Base-by-base conservation (phyloP, 495 filamentous ascomycete species). In the Penicillium coprophilum region DNA sequence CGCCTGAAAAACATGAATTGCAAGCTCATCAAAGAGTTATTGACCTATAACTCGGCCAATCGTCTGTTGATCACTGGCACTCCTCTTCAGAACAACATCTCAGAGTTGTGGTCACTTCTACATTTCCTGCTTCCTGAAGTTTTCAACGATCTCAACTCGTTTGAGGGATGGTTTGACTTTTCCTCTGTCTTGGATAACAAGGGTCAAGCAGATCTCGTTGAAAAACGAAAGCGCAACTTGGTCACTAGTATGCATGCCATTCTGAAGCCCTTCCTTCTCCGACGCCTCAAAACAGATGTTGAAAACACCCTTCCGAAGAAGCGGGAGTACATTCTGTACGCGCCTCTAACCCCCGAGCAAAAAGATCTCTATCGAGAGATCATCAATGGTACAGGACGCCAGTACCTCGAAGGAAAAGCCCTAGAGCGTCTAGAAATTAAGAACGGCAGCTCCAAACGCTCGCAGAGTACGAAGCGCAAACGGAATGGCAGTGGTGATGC, bases 1-100 rank as follows among this genome's bases (percentile, higher is more conserved):
- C 89, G 94, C 6, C 83, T 98, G 77, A 98, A 98, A 77, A 98
- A 98, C 57, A 88, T 96, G 65, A 89, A 98, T 61, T 94, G 92
- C 50, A 88, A 89, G 60, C 82, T 98, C 5, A 94, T 97, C 61
- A 84, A 87, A 44, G 91, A 95, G 55, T 74, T 98, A 0, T 86
- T 92, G 59, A 85, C 86, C 0, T 97, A 97, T 65, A 85, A 85
- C 21, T 96, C 93, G 0, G 89, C 91, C 3, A 96, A 93, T 54
- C 81, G 94, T 45, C 82, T 97, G 0, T 83, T 98, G 2, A 93
- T 98, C 53, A 97, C 94, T 0, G 94, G 94, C 6, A 98, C 94
- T 0, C 94, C 94, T 0, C 72, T 98, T 3, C 94, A 98, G 63
- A 98, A 98, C 62, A 98, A 97, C 63, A 85, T 98, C 6, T 85